phyloP scores from a whole-genome alignment of 208 protist species.

The Porcisia deanei region DNA sequence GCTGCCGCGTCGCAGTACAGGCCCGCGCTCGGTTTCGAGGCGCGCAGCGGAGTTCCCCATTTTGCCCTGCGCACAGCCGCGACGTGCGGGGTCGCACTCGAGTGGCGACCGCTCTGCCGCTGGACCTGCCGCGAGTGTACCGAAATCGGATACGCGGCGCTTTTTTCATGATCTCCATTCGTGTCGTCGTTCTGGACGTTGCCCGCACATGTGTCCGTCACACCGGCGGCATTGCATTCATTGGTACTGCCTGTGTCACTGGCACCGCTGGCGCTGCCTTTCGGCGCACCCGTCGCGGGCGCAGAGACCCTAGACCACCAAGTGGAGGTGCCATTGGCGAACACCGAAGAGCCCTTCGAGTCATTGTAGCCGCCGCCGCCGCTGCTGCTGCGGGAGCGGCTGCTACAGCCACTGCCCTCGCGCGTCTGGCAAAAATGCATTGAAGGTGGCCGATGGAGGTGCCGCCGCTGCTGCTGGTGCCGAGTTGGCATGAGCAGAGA shows the following conservation, averaged over 20 bases:
- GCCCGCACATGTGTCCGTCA: neutral
- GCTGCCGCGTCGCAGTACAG: neutral
- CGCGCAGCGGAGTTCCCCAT: no score
- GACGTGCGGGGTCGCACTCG: neutral
- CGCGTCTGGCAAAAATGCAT: slow-evolving; percentile 18
- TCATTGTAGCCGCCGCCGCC: slow-evolving; percentile 1
- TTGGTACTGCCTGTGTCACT: no score
- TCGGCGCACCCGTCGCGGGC: neutral
- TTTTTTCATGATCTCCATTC: neutral
- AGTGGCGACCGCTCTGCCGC: neutral
- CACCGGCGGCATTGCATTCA: neutral
- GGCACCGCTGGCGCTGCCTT: neutral
- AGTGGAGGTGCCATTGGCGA: neutral
- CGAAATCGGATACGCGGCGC: neutral
- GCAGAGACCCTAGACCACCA: neutral
- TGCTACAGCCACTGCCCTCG: neutral
- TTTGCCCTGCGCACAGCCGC: neutral
- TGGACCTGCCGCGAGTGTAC: neutral
- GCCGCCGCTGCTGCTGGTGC: neutral
- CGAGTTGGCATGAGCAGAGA: neutral
- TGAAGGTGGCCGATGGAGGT: slow-evolving; percentile 8
- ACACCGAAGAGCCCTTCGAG: neutral
- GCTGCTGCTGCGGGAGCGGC: neutral
- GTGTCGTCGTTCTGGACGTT: neutral
- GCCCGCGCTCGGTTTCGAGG: neutral